phyloP scores from a whole-genome alignment of 73 alveolate species.

The Tetrahymena malaccensis region DNA sequence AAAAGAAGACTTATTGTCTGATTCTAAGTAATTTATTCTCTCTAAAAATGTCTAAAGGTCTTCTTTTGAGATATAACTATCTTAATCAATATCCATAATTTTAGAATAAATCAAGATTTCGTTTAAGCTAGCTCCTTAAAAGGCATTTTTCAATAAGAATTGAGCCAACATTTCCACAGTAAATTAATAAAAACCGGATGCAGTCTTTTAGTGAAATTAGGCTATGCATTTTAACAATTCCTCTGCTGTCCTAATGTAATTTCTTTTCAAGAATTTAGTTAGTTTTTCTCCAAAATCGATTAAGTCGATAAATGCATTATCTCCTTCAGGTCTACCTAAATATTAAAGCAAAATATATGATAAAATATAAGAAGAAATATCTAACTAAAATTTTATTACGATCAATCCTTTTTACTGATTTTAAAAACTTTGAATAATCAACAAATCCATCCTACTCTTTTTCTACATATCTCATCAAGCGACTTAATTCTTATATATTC shows the following conservation, averaged over 20 bases:
- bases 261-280: neutral
- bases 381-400: neutral
- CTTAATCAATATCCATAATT: conserved; percentile 37
- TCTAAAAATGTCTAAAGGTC: conserved; percentile 27
- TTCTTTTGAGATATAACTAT: conserved; percentile 21
- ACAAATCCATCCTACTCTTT: conserved; percentile 5
- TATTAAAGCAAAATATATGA: neutral
- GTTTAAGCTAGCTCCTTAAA: neutral
- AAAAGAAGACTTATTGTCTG: neutral
- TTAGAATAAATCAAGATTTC: conserved; percentile 1
- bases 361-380: neutral
- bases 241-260: neutral
- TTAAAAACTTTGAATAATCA: conserved; percentile 16
- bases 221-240: neutral
- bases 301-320: conserved; percentile 19
- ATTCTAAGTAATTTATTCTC: conserved; percentile 14
- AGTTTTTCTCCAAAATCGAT: conserved; percentile 29
- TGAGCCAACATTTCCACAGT: neutral
- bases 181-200: neutral
- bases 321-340: conserved; percentile 10
- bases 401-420: neutral
- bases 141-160: neutral
- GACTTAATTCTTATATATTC: conserved; percentile 23
- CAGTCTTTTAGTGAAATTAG: neutral
- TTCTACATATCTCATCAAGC: conserved; percentile 25